Conservation (phyloP, 2,329 filamentous ascomycete genomes). For the Coniochaeta sp. region DNA sequence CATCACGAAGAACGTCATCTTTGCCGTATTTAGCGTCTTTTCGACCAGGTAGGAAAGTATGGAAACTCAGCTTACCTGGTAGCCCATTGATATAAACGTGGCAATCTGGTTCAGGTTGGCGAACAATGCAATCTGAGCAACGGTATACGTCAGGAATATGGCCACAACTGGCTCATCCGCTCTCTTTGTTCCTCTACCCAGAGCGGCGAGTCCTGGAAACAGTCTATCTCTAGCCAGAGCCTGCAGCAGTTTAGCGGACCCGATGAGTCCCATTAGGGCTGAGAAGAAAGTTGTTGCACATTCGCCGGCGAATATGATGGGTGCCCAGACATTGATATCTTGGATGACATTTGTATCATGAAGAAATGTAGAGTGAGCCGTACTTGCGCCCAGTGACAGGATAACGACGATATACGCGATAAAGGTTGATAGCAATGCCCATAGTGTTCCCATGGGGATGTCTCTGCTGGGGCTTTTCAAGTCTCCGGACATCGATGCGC, state of each 20-base stretch:
- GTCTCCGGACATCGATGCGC: conserved; percentile 87
- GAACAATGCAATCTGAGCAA: conserved; percentile 73
- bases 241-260: conserved; percentile 76
- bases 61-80: conserved; percentile 44
- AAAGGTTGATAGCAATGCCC: conserved; percentile 70
- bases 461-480: conserved; percentile 74
- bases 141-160: conserved; percentile 65
- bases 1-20: conserved; percentile 86
- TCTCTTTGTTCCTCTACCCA: conserved; percentile 64
- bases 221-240: conserved; percentile 74
- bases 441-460: conserved; percentile 78
- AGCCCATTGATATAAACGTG: conserved; percentile 84
- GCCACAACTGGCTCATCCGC: conserved; percentile 70
- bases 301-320: conserved; percentile 71
- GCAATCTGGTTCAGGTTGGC: conserved; percentile 84
- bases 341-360: conserved; percentile 73
- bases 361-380: conserved; percentile 66
- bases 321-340: conserved; percentile 67
- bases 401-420: conserved; percentile 69
- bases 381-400: conserved; percentile 68
- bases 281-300: conserved; percentile 80
- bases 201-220: conserved; percentile 66
- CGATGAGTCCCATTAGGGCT: conserved; percentile 79
- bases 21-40: neutral
- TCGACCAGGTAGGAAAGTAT: neutral